Evolutionary conservation across 441 rosid genomes (phyloP), one percentile per base, ranked within the genome.

Genomic region (Metrosideros polymorpha): DNA sequence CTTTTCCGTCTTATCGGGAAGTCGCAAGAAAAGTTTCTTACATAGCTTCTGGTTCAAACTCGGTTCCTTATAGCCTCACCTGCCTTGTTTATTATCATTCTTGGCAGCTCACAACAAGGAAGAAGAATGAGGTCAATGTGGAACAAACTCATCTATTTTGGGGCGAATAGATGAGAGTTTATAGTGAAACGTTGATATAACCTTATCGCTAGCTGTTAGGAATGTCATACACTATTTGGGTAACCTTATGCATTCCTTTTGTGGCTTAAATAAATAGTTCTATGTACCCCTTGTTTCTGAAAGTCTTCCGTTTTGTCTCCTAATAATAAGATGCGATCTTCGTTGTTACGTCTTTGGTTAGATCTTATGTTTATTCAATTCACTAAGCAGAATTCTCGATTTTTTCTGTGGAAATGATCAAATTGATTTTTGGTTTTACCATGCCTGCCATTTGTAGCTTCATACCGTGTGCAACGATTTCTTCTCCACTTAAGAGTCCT

Each of bases 321-420:
- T 18, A 63, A 63, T 2, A 18, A 63, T 18, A 9, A 63, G 43
- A 63, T 63, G 0, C 24, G 43, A 63, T 63, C 4, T 63, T 63
- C 0, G 2, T 4, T 63, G 1, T 63, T 63, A 0, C 0, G 1
- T 32, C 76, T 32, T 32, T 32, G 7, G 76, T 63, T 32, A 32
- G 76, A 63, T 32, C 13, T 63, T 63, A 1, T 35, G 43, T 3
- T 32, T 25, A 5, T 63, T 63, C 43, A 63, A 32, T 63, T 9
- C 43, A 9, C 76, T 39, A 2, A 10, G 15, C 47, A 5, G 79
- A 71, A 71, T 71, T 10, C n/a, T 35, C 0, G 5, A 71, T 39
- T 22, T 63, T 42, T 10, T 7, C 79, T 22, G 47, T 39, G n/a
- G 27, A 71, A 71, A 39, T 71, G 22, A 71, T 0, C 9, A 22